Percentiles rank a stretch among this genome's conserved stretches.
These are phyloP conservation scores for Carpinus viminea DNA, from an alignment of 306 rosid species.

Conservation along the genomic window DNA sequence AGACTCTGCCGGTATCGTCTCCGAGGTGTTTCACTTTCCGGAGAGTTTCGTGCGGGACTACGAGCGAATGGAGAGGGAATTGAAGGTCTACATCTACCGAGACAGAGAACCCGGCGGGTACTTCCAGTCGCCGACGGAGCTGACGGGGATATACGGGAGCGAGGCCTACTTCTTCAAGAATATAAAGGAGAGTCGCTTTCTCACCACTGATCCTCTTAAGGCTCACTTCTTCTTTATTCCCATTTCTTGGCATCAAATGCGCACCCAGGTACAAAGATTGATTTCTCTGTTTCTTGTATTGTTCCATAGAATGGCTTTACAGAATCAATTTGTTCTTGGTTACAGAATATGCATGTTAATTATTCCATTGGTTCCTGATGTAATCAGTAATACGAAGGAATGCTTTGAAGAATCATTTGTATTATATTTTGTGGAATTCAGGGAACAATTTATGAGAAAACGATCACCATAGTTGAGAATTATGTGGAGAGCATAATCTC, in stretches of 20 bases:
- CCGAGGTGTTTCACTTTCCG: too few relatives aligned
- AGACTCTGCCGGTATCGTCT: too few relatives aligned
- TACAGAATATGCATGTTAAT: too few relatives aligned
- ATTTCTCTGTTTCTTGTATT: neutral
- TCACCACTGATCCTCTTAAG: conserved; percentile 24
- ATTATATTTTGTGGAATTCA: neutral
- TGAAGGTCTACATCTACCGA: neutral
- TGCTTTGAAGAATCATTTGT: too few relatives aligned
- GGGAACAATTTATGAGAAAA: conserved; percentile 16
- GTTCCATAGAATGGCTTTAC: neutral
- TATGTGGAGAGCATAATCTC: conserved; percentile 19
- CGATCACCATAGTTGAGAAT: conserved; percentile 14
- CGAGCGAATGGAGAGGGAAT: conserved; percentile 27
- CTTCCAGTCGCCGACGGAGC: conserved; percentile 31
- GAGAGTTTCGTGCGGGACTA: neutral
- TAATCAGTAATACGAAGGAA: too few relatives aligned
- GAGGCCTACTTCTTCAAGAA: conserved; percentile 42
- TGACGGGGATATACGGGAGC: conserved; percentile 30
- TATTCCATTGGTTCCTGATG: too few relatives aligned
- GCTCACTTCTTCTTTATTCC: conserved; percentile 44
- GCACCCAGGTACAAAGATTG: conserved; percentile 21
- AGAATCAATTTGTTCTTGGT: neutral
- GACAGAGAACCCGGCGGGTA: conserved; percentile 25
- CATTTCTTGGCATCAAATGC: conserved; percentile 34
- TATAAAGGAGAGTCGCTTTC: conserved; percentile 30